Evolutionary conservation across 2,329 filamentous ascomycete genomes (phyloP).

Genomic region (Fusarium albosuccineum): DNA sequence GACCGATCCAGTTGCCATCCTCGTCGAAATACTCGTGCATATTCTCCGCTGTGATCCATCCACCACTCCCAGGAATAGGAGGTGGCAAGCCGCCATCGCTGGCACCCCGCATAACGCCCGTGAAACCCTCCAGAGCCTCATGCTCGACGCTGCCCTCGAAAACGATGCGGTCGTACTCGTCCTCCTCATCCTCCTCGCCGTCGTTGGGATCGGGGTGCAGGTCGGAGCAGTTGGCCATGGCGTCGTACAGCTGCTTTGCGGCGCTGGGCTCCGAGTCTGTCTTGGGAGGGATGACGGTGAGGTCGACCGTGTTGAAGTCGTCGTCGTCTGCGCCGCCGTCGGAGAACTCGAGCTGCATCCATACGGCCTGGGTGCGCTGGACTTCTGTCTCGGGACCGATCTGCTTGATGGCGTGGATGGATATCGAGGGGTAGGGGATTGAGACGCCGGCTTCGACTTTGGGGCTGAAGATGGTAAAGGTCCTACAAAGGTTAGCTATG

Average conservation of each 20-base stretch:
- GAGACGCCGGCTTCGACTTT: slow-evolving; percentile 70
- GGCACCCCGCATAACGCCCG: slow-evolving; percentile 65
- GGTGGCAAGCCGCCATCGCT: slow-evolving; percentile 69
- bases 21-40: slow-evolving; percentile 86
- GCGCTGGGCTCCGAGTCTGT: slow-evolving; percentile 40
- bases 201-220: slow-evolving; percentile 78
- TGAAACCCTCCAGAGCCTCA: slow-evolving; percentile 68
- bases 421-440: slow-evolving; percentile 81
- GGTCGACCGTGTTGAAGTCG: slow-evolving; percentile 74
- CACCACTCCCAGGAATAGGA: slow-evolving; percentile 78
- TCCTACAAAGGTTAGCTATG: slow-evolving; percentile 40
- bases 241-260: slow-evolving; percentile 69
- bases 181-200: slow-evolving; percentile 69
- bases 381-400: slow-evolving; percentile 57
- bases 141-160: slow-evolving; percentile 66
- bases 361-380: slow-evolving; percentile 63
- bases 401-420: slow-evolving; percentile 80
- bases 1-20: slow-evolving; percentile 80
- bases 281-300: slow-evolving; percentile 71
- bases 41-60: slow-evolving; percentile 94
- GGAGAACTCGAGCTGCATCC: slow-evolving; percentile 77
- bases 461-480: slow-evolving; percentile 73
- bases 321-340: slow-evolving; percentile 71
- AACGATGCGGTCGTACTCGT: slow-evolving; percentile 66
- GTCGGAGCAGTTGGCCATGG: slow-evolving; percentile 81